These are phyloP conservation scores for Cubamyces sp. DNA, from an alignment of 768 basidiomycete genomes.

Conservation along the genomic window DNA sequence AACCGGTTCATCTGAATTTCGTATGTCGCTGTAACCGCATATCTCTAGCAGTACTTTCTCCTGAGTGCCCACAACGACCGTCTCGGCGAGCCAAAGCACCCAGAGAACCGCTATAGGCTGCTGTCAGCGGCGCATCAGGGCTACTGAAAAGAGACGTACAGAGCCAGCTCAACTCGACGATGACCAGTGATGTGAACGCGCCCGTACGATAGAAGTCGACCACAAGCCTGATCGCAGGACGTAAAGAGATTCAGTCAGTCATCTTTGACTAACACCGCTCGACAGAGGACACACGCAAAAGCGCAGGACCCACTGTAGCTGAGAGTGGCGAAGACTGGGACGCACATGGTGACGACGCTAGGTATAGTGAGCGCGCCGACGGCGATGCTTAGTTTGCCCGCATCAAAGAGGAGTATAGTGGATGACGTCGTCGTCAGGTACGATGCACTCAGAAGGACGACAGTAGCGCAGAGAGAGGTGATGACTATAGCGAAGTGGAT, in stretches of 20 bases:
- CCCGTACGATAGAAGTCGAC: slow-evolving; percentile 33
- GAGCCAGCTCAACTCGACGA: slow-evolving; percentile 35
- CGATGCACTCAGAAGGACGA: slow-evolving; percentile 16
- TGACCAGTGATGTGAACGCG: slow-evolving; percentile 35
- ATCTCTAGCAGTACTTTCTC: slow-evolving; percentile 10
- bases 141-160: slow-evolving; percentile 20
- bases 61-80: slow-evolving; percentile 23
- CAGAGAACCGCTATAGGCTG: slow-evolving; percentile 30
- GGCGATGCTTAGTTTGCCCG: slow-evolving; percentile 24
- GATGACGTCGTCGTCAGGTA: slow-evolving; percentile 15
- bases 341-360: slow-evolving; percentile 29
- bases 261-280: neutral
- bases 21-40: slow-evolving; percentile 20
- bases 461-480: slow-evolving; percentile 16
- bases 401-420: slow-evolving; percentile 19
- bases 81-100: slow-evolving; percentile 36
- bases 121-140: neutral
- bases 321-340: neutral
- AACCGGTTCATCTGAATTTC: too few relatives aligned
- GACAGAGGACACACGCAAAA: neutral
- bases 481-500: slow-evolving; percentile 5
- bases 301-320: neutral
- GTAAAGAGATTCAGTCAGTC: neutral
- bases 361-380: slow-evolving; percentile 27
- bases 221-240: slow-evolving; percentile 27